A percentile compares a stretch with the other conserved stretches of the same genome.
These are phyloP conservation scores for Lactarius indigo DNA, from an alignment of 768 basidiomycete species.

Conservation along the genomic window DNA sequence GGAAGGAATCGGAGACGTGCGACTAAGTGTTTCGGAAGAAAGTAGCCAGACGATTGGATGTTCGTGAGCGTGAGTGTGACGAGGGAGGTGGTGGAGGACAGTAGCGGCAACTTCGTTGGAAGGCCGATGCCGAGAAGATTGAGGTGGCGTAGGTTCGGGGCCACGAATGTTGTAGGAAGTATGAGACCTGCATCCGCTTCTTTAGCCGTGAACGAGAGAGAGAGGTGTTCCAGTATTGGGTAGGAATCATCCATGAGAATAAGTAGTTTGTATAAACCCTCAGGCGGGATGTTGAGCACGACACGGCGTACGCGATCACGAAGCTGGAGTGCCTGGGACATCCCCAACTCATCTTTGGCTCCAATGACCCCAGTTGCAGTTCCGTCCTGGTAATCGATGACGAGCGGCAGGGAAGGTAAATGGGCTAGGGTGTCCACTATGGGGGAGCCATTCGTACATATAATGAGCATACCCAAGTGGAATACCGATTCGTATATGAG, in stretches of 20 bases:
- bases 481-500: background rate
- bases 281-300: background rate
- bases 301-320: background rate
- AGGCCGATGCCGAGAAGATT: background rate
- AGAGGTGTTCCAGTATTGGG: background rate
- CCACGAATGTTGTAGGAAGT: background rate
- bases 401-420: background rate
- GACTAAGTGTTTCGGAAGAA: background rate
- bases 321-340: background rate
- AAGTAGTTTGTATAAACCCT: background rate
- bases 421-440: background rate
- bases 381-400: background rate
- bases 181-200: background rate
- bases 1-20: background rate
- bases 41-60: background rate
- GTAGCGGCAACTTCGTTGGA: background rate
- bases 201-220: background rate
- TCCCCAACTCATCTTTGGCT: background rate
- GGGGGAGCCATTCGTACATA: background rate
- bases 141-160: background rate
- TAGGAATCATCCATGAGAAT: background rate
- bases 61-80: background rate
- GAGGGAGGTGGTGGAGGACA: background rate
- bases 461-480: background rate
- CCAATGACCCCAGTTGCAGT: background rate